These are phyloP conservation scores for Penicillium crustosum DNA, from an alignment of 2,329 filamentous ascomycete species.

Conservation along the genomic window DNA sequence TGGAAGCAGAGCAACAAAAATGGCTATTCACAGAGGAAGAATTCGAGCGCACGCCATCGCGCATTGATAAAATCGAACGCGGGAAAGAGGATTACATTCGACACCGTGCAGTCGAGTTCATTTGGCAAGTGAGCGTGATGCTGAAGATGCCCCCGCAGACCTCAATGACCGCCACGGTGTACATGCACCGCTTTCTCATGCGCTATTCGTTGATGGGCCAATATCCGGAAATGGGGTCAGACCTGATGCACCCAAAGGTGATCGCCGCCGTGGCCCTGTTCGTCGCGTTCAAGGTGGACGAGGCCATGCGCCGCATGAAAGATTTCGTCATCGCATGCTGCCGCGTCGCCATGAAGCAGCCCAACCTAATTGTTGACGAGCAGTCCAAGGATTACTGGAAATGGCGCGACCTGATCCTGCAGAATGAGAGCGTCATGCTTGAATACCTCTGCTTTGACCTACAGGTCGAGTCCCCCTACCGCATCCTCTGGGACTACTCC, in stretches of 20 bases:
- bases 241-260: conserved; percentile 81
- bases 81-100: conserved; percentile 77
- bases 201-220: conserved; percentile 70
- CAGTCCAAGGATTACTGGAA: conserved; percentile 98
- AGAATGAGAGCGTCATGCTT: conserved; percentile 88
- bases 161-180: conserved; percentile 85
- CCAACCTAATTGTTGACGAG: conserved; percentile 86
- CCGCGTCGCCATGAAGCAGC: conserved; percentile 91
- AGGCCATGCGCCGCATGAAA: conserved; percentile 93
- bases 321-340: conserved; percentile 92
- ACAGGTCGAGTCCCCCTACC: conserved; percentile 84
- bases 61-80: conserved; percentile 74
- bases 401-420: conserved; percentile 91
- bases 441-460: conserved; percentile 93
- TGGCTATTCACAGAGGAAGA: conserved; percentile 90
- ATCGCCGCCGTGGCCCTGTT: conserved; percentile 91
- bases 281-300: conserved; percentile 93
- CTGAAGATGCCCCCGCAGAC: conserved; percentile 51
- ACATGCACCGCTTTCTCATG: conserved; percentile 97
- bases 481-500: conserved; percentile 77
- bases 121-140: conserved; percentile 77
- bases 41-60: conserved; percentile 76
- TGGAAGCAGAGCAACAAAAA: conserved; percentile 63
- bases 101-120: conserved; percentile 94
- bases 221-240: conserved; percentile 62